Base-by-base conservation (phyloP, 495 filamentous ascomycete genomes). In the Aspergillus heteromorphus region DNA sequence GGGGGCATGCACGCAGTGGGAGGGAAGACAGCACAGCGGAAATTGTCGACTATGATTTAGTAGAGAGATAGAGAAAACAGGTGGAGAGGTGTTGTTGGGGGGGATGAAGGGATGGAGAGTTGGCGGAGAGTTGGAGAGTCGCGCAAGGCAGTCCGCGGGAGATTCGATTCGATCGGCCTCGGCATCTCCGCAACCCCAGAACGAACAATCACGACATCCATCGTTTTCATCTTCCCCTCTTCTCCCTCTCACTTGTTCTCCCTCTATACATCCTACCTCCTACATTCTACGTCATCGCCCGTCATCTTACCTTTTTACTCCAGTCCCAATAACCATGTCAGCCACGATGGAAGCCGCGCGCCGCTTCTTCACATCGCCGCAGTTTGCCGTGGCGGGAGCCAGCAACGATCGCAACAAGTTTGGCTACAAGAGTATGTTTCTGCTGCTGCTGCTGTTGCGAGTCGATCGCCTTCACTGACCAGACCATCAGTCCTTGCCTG, bases 381-480 rank as follows among this genome's bases (percentile, higher is more conserved):
- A 80, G 58, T 98, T 90, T 66, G 92, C 92, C 48, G 92, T 98
- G 40, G 91, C 92, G 31, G 92, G 92, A 55, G 93, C 93, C 5
- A 89, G 85, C 72, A 87, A 85, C 41, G 89, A 93, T 68, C 71
- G 88, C 45, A 70, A 75, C 55, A 96, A 96, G 67, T 97, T 87
- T 65, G 93, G 93, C n/a, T 88, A 95, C 73, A 92, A 92, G 75
- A 82, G 91, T 89, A 67, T 50, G 34, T 25, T 48, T 40, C 30
- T n/a, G 23, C 48, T 8, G 16, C 20, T 45, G 17, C 16, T 41
- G 40, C 40, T 43, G 23, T 27, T 27, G 4, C 4, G 23, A 7
- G 54, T 40, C 10, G 10, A 42, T 55, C 17, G n/a, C 10, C 18
- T 23, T 27, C 9, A 38, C 56, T 57, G 54, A 59, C 40, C 47